Percentiles rank a stretch among this genome's conserved stretches.
These are phyloP conservation scores for Pseudovirgaria hyperparasitica DNA, from an alignment of 2,329 filamentous ascomycete genomes.

Conservation along the genomic window DNA sequence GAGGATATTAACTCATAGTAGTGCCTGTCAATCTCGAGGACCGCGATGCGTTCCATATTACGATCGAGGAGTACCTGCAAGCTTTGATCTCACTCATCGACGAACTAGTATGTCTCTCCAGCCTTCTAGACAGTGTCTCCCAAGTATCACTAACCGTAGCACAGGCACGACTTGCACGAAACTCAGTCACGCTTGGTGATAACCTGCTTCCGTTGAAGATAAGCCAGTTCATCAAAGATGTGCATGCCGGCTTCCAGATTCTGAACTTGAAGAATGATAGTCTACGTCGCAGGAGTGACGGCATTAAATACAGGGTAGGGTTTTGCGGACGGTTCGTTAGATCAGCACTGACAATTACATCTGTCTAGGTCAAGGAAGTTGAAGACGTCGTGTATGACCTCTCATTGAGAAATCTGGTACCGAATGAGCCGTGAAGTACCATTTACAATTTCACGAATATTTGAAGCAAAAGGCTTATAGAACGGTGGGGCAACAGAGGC, in stretches of 20 bases:
- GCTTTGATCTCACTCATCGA: constrained; percentile 78
- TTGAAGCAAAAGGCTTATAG: no score
- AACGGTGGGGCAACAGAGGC: no score
- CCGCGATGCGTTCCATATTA: constrained; percentile 82
- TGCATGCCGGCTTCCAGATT: constrained; percentile 92
- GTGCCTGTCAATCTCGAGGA: constrained; percentile 89
- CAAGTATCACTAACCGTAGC: constrained; percentile 4
- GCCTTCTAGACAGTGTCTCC: background rate
- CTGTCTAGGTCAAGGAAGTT: constrained; percentile 83
- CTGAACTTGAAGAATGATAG: constrained; percentile 96
- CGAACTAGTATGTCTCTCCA: constrained; percentile 50
- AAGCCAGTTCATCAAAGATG: constrained; percentile 82
- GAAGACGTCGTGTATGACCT: constrained; percentile 97
- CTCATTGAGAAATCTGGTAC: constrained; percentile 67
- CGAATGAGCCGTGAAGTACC: no score
- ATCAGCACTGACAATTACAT: constrained; percentile 3
- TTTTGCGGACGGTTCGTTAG: constrained; percentile 1
- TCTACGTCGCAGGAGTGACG: constrained; percentile 75
- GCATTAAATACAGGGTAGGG: constrained; percentile 73
- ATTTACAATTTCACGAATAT: no score
- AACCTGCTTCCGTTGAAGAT: constrained; percentile 77
- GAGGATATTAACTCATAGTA: constrained; percentile 19
- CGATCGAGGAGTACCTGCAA: constrained; percentile 92
- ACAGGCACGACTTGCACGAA: constrained; percentile 73
- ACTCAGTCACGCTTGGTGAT: constrained; percentile 86